Evolutionary conservation across 163 green algal genomes (phyloP), one percentile per base, ranked within the genome.

Genomic region (Scenedesmus sp.): DNA sequence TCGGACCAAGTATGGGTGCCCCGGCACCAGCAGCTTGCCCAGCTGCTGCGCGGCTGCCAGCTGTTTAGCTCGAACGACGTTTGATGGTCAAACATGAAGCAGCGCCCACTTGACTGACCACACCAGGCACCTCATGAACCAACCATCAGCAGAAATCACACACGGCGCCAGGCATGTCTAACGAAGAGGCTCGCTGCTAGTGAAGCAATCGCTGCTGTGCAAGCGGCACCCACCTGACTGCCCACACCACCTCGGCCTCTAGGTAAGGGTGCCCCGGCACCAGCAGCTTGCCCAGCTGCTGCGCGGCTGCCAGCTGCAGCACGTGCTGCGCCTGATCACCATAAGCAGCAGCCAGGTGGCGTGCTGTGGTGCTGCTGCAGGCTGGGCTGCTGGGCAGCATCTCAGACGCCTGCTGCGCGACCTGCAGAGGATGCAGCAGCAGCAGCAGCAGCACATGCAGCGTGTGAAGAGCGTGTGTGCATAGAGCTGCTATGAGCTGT

Each of bases 191-290:
- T 46, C 34, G 34, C 34, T 46, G 34, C 34, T 46, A 46, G 0
- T 46, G 34, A 46, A 46, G 34, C 34, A 46, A 46, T 46, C 34
- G 34, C 34, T 46, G 34, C 34, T 46, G 34, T 46, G 34, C 34
- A 73, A 73, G 9, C 59, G 12, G 4, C 20, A 46, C 88, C 62
- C 62, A 88, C 70, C 90, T 82, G 84, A 59, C 82, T 12, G 95
- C 94, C 88, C 99, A 98, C 5, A 98, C 82, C 23, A 99, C 98
- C 96, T 99, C 98, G 2, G 98, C 98, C 94, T 99, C 97, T 8
- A 99, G 91, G 64, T 98, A 94, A 23, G 98, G 98, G 90, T 99
- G 97, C 3, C 97, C 97, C 8, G 95, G 94, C 74, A 98, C 97
- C 64, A 99, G 95, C 67, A 95, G 95, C 86, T 93, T 91, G 8